Percentiles rank a stretch among this genome's conserved stretches.
Evolutionary conservation across 306 rosid genomes (phyloP).

Genomic region (Cucumis hystrix): DNA sequence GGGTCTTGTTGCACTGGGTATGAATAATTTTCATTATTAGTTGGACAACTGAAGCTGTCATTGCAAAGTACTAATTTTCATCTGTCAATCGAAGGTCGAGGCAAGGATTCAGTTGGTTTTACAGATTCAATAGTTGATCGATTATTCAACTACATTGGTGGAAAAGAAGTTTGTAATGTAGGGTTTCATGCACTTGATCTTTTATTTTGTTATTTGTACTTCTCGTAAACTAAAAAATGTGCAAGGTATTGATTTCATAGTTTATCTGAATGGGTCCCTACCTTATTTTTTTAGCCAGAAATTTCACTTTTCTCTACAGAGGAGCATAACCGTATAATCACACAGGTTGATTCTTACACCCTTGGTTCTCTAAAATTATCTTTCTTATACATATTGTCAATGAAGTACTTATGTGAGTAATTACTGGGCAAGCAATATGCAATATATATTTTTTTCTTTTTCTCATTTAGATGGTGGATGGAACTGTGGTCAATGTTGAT

Average conservation of each 20-base stretch:
- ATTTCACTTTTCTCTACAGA: conserved; percentile 44
- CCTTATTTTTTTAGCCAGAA: conserved; percentile 36
- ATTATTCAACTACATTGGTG: conserved; percentile 72
- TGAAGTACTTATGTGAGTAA: background rate
- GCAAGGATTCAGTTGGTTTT: conserved; percentile 76
- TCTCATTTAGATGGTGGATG: conserved; percentile 71
- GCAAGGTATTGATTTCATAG: background rate
- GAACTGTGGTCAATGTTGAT: conserved; percentile 69
- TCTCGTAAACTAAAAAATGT: background rate
- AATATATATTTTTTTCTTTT: background rate
- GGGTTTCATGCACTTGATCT: conserved; percentile 6
- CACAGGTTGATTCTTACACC: conserved; percentile 38
- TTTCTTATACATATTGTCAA: conserved; percentile 1
- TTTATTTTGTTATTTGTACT: background rate
- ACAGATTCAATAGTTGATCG: conserved; percentile 67
- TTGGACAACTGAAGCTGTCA: background rate
- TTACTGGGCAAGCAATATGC: background rate
- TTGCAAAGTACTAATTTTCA: conserved; percentile 8
- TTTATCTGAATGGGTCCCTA: background rate
- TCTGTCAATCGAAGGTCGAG: conserved; percentile 60
- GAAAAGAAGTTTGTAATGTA: conserved; percentile 63
- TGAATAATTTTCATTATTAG: conserved; percentile 7
- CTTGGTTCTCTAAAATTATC: background rate
- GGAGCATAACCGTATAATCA: conserved; percentile 51
- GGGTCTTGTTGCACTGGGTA: conserved; percentile 94